These are phyloP conservation scores for Aureobasidium musti DNA, from an alignment of 2,329 filamentous ascomycete species.

Conservation along the genomic window DNA sequence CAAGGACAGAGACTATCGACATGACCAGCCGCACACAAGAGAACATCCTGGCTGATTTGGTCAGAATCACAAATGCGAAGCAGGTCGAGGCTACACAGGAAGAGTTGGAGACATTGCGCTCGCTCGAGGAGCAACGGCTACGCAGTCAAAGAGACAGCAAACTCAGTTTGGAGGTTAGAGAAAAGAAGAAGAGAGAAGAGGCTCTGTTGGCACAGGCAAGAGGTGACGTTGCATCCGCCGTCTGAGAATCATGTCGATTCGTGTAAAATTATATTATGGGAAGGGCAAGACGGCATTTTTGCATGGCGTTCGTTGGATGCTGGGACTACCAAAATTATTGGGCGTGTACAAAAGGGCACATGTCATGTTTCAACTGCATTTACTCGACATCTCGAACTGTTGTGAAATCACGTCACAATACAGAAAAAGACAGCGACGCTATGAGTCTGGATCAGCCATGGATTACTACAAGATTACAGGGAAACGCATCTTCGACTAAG, in stretches of 20 bases:
- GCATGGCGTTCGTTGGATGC: constrained; percentile 21
- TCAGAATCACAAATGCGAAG: constrained; percentile 63
- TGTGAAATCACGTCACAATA: not conserved
- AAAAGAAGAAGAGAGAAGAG: constrained; percentile 63
- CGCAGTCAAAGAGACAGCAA: constrained; percentile 58
- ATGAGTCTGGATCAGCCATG: not conserved
- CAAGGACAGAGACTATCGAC: constrained; percentile 48
- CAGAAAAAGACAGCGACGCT: not conserved
- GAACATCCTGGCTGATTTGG: constrained; percentile 64
- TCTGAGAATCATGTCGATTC: not conserved
- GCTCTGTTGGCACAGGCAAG: constrained; percentile 59
- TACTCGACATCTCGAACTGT: not conserved
- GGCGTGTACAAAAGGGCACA: constrained; percentile 10
- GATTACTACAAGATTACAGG: not conserved
- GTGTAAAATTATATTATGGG: constrained; percentile 9
- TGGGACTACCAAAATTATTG: not conserved
- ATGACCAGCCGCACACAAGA: constrained; percentile 64
- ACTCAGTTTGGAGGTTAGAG: constrained; percentile 55
- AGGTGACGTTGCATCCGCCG: constrained; percentile 45
- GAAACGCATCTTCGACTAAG: not conserved
- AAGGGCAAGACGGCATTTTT: constrained; percentile 2
- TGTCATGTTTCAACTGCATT: not conserved
- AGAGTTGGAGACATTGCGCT: constrained; percentile 61
- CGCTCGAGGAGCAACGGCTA: constrained; percentile 58
- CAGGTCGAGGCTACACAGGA: constrained; percentile 59